Base-by-base conservation (phyloP, 139 green algal species). In the Dunaliella primolecta region DNA sequence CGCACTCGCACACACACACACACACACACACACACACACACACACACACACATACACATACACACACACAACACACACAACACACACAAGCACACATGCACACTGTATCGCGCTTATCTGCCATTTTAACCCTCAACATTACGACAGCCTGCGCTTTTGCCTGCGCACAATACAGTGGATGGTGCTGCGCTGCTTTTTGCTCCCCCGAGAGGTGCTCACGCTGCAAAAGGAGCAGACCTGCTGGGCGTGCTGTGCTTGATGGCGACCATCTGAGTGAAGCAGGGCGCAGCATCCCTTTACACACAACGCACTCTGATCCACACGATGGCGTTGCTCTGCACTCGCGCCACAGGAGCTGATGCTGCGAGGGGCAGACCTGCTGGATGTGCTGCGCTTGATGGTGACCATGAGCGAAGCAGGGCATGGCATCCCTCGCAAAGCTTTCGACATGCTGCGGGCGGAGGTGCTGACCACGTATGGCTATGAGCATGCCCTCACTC, bases 381-480 rank as follows among this genome's bases (percentile, higher is more conserved):
- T 92, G 83, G 77, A 85, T 3, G 93, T 98, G 38, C 93, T 99
- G 86, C 92, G 96, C 11, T 90, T 99, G 85, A 83, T 98, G 82
- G 94, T 93, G 85, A 89, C 99, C 36, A 70, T 89, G 70, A 94
- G 81, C 85, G 89, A 84, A 11, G 87, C 87, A 25, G 77, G n/a
- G 38, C 87, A 90, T 27, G 96, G 96, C 78, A 74, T 99, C 34
- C 93, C 96, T 7, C 93, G 92, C 64, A 91, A 90, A 64, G 85
- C 92, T 37, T 92, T 90, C 21, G 96, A 99, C 79, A 56, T 78
- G 0, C 85, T 98, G 70, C 84, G 95, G 1, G 75, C 80, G 0
- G 94, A 97, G 84, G 33, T 98, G 21, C 87, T 98, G 37, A 92
- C 96, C 35, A 56, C 89, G 0, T 98, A 98, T 79, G 96, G 96